phyloP scores from a whole-genome alignment of 176 grass and related monocot genomes.

The Avena eriantha region DNA sequence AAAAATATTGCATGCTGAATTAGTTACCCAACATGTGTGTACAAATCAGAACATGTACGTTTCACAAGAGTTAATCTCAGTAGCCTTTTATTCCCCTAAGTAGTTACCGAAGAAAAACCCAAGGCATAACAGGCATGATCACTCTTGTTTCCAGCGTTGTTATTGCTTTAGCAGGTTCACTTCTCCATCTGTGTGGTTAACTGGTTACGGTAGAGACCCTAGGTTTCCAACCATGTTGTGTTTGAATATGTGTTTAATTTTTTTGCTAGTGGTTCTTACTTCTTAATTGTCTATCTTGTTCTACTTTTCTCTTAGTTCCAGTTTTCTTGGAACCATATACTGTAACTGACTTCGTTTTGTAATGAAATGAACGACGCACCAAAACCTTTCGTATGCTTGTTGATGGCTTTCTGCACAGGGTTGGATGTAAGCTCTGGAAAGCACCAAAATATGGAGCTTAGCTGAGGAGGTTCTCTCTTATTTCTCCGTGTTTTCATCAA shows the following conservation, averaged over 20 bases:
- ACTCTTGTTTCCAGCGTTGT: neutral
- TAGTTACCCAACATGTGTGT: neutral
- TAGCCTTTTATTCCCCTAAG: conserved; percentile 1
- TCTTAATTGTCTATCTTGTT: neutral
- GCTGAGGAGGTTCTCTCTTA: neutral
- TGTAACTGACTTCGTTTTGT: conserved; percentile 6
- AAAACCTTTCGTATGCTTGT: conserved; percentile 76
- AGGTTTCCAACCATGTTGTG: neutral
- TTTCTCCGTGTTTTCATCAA: no score
- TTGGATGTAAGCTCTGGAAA: conserved; percentile 95
- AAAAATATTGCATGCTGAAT: neutral
- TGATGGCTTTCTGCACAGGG: conserved; percentile 70
- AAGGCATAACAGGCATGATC: neutral
- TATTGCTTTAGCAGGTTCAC: neutral
- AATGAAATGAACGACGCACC: conserved; percentile 54
- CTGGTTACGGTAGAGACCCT: neutral
- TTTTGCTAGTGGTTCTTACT: neutral
- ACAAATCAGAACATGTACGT: neutral
- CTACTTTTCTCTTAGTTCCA: conserved; percentile 11
- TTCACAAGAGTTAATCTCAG: neutral
- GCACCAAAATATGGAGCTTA: conserved; percentile 90
- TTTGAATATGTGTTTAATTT: conserved; percentile 4
- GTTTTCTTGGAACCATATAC: neutral
- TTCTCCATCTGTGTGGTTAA: neutral
- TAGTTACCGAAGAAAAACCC: neutral